Evolutionary conservation across 768 basidiomycete species (phyloP).

Genomic region (Suillus subalutaceus): DNA sequence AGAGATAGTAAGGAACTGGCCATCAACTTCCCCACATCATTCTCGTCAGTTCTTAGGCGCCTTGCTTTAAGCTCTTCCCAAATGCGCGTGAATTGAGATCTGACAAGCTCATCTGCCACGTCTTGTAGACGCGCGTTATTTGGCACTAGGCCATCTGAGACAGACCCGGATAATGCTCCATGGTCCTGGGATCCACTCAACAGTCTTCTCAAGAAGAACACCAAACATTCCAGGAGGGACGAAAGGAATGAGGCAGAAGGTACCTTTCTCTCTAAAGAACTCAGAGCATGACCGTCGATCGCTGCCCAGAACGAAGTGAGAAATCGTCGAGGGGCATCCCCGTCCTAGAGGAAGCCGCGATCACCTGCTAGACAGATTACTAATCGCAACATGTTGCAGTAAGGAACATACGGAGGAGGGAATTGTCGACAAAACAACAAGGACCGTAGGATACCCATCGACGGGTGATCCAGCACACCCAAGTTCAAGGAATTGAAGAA

Average conservation of each 20-base stretch:
- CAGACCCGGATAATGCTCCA: constrained; percentile 7
- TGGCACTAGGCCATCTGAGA: constrained; percentile 9
- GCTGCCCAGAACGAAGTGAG: constrained; percentile 83
- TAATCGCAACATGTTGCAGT: background rate
- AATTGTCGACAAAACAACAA: constrained; percentile 82
- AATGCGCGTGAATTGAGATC: constrained; percentile 46
- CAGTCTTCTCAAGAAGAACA: constrained; percentile 56
- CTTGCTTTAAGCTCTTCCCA: constrained; percentile 51
- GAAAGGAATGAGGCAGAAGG: constrained; percentile 68
- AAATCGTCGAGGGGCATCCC: constrained; percentile 45
- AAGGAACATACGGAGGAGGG: constrained; percentile 57
- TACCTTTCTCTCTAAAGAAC: constrained; percentile 53
- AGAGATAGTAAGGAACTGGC: constrained; percentile 42
- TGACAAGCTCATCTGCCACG: constrained; percentile 37
- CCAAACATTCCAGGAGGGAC: constrained; percentile 69
- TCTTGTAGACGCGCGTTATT: constrained; percentile 11
- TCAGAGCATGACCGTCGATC: constrained; percentile 66
- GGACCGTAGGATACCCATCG: constrained; percentile 79
- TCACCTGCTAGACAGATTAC: constrained; percentile 11
- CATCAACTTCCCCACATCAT: constrained; percentile 45
- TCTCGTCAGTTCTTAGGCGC: constrained; percentile 50
- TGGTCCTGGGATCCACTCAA: constrained; percentile 24
- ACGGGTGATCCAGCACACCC: constrained; percentile 81
- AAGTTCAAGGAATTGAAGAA: constrained; percentile 75
- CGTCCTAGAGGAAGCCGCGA: constrained; percentile 24